phyloP scores from a whole-genome alignment of 495 filamentous ascomycete species.

The Podospora didyma region DNA sequence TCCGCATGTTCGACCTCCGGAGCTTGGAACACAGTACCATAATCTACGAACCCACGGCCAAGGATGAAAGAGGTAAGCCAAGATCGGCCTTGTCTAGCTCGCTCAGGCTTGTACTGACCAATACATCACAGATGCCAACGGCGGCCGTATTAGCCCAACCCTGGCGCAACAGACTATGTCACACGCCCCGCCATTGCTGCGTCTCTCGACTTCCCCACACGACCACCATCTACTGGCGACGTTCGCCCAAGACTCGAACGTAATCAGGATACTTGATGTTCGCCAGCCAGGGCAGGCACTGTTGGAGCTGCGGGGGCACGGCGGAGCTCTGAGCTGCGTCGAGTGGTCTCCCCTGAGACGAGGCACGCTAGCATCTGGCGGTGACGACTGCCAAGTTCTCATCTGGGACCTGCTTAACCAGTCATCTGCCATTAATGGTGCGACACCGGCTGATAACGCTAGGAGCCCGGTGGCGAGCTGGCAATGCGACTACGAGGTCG shows the following conservation, averaged over 20 bases:
- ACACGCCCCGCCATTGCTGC: slow-evolving; percentile 78
- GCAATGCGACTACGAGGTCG: slow-evolving; percentile 95
- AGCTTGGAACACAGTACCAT: slow-evolving; percentile 98
- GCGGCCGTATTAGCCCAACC: slow-evolving; percentile 57
- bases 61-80: slow-evolving; percentile 70
- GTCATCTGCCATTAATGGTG: slow-evolving; percentile 42
- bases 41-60: slow-evolving; percentile 94
- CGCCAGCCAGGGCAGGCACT: slow-evolving; percentile 94
- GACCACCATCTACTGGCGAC: slow-evolving; percentile 94
- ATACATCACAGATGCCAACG: slow-evolving; percentile 32
- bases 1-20: slow-evolving; percentile 97
- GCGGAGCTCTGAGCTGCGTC: slow-evolving; percentile 79
- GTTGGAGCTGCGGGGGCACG: slow-evolving; percentile 90
- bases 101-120: slow-evolving; percentile 15
- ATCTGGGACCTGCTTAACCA: slow-evolving; percentile 90
- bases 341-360: slow-evolving; percentile 90
- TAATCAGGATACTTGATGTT: slow-evolving; percentile 94
- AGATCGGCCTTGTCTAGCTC: background rate
- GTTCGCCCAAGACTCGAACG: slow-evolving; percentile 87
- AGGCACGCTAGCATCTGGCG: slow-evolving; percentile 87
- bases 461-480: slow-evolving; percentile 77
- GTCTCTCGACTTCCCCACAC: slow-evolving; percentile 90
- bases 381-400: slow-evolving; percentile 84
- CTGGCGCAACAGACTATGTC: slow-evolving; percentile 68
- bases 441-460: slow-evolving; percentile 49